Evolutionary conservation across 495 filamentous ascomycete genomes (phyloP).

Genomic region (Alectoria sarmentosa): DNA sequence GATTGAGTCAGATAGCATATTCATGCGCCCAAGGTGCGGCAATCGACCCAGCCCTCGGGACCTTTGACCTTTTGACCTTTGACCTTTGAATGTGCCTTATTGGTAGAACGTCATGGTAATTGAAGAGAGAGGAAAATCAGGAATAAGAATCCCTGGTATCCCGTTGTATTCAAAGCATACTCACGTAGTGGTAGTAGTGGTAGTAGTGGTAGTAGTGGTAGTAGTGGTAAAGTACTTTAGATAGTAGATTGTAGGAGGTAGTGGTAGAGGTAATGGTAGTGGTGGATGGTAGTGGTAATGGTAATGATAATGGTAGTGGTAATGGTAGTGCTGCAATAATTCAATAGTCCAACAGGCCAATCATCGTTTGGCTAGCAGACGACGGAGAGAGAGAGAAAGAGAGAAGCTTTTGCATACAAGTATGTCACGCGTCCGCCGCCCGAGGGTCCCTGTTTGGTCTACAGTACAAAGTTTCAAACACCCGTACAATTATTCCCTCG

Average conservation of each 20-base stretch:
- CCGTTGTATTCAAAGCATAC: too few relatives aligned
- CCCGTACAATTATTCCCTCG: neutral
- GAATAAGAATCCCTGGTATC: neutral
- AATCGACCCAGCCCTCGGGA: neutral
- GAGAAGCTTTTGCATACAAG: neutral
- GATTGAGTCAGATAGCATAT: neutral
- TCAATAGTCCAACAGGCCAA: neutral
- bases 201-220: too few relatives aligned
- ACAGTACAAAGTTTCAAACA: neutral
- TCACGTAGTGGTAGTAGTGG: too few relatives aligned
- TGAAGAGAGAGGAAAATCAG: neutral
- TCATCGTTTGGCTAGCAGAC: neutral
- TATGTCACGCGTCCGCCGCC: constrained; percentile 9
- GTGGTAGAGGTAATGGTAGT: too few relatives aligned
- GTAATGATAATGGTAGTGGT: too few relatives aligned
- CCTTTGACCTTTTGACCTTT: neutral
- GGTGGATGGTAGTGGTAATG: too few relatives aligned
- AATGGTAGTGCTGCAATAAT: constrained; percentile 1
- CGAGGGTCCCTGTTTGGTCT: neutral
- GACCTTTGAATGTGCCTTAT: neutral
- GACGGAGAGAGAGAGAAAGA: neutral
- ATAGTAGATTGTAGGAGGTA: too few relatives aligned
- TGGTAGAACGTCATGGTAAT: neutral
- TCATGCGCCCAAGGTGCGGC: neutral
- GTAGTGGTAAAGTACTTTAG: too few relatives aligned